Percentiles rank a stretch among this genome's conserved stretches.
Evolutionary conservation across 2,329 filamentous ascomycete species (phyloP).

Genomic region (Penicillium polonicum): DNA sequence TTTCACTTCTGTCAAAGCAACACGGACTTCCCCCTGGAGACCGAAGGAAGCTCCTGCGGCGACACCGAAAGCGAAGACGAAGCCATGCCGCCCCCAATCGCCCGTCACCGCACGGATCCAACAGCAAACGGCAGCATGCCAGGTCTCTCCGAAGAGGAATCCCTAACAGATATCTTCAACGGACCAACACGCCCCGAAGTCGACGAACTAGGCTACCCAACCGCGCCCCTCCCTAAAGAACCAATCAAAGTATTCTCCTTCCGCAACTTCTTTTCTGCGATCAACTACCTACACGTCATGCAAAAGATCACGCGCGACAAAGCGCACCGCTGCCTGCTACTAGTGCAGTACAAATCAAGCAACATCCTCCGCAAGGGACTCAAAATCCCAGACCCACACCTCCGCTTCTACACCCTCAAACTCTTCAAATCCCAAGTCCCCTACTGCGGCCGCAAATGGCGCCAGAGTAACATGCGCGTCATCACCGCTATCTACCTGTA

Average conservation of each 20-base stretch:
- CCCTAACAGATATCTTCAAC: constrained; percentile 24
- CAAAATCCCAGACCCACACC: constrained; percentile 80
- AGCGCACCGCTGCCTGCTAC: constrained; percentile 86
- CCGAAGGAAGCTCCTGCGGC: constrained; percentile 34
- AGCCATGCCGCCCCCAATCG: constrained; percentile 79
- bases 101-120: constrained; percentile 52
- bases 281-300: constrained; percentile 93
- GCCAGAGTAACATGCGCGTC: constrained; percentile 96
- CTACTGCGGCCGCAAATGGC: constrained; percentile 97
- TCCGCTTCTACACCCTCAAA: constrained; percentile 93
- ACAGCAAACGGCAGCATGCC: constrained; percentile 25
- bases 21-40: constrained; percentile 57
- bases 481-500: constrained; percentile 96
- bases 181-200: constrained; percentile 56
- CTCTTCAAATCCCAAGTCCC: constrained; percentile 98
- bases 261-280: constrained; percentile 91
- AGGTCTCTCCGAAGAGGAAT: constrained; percentile 28
- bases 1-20: constrained; percentile 83
- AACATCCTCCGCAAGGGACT: constrained; percentile 89
- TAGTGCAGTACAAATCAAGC: constrained; percentile 93
- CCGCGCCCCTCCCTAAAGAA: constrained; percentile 60
- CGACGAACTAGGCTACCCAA: constrained; percentile 83
- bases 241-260: constrained; percentile 89
- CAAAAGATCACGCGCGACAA: constrained; percentile 97
- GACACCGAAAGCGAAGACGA: constrained; percentile 61